Base-by-base conservation (phyloP, 305 asterid species). In the Fraxinus ornus region DNA sequence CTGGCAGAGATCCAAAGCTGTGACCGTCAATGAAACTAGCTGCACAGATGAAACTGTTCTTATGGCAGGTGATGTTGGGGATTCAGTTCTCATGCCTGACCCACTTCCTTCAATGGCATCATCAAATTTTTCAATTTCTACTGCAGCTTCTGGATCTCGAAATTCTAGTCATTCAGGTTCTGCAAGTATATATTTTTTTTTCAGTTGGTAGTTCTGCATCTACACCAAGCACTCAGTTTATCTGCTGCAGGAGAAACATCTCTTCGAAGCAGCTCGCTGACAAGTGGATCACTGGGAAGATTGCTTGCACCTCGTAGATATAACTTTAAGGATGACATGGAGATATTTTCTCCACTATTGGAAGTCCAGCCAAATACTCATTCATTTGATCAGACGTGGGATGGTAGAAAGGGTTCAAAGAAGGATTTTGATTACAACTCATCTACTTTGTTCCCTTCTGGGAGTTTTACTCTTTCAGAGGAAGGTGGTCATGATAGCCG, bases 311-410 rank as follows among this genome's bases (percentile, higher is more conserved):
- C 97, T 82, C 92, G 95, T 83, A 85, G 85, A 87, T 93, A 86
- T 86, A 91, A 94, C 89, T 85, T 92, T 87, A 94, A 94, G 91
- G 98, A 96, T 92, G 99, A 96, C 84, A 94, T 96, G 98, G 97
- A 96, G 83, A 93, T 96, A 78, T 96, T 96, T 86, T 96, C 99
- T 80, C 98, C 99, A 49, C 92, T 96, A 22, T 92, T 91, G 82
- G 98, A 96, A 86, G 95, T 96, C 83, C 97, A 94, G 88, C 97
- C 98, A 79, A 87, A 92, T 62, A 94, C 99, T 71, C 98, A 98
- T 80, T 91, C 97, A 82, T 88, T 94, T 81, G 94, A 96, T 83
- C 93, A 89, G 84, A 68, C 91, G 81, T 93, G 97, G 98, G 93
- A 86, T 81, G 90, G 86, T 80, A 90, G 81, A 80, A 95, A 85